Evolutionary conservation across 2,329 filamentous ascomycete genomes (phyloP).

Genomic region (Botrytis byssoidea): DNA sequence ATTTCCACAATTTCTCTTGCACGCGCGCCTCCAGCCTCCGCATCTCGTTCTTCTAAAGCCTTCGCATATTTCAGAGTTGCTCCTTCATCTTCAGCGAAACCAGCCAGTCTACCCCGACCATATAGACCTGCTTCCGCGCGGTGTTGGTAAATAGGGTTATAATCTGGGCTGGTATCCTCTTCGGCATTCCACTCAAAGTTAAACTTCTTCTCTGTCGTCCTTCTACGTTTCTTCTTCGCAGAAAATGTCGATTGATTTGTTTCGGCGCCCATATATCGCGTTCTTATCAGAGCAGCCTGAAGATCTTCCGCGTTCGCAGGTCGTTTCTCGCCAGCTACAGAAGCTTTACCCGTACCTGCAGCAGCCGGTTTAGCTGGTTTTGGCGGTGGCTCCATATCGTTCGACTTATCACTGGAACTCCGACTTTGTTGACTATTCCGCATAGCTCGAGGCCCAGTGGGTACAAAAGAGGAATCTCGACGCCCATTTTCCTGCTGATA

Average conservation of each 20-base stretch:
- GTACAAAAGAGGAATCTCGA: constrained; percentile 45
- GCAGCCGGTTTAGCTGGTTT: constrained; percentile 29
- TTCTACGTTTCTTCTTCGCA: constrained; percentile 90
- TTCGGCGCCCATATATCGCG: constrained; percentile 89
- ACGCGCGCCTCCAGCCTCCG: constrained; percentile 70
- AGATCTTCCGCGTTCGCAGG: constrained; percentile 54
- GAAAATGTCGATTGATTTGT: constrained; percentile 86
- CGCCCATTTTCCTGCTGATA: constrained; percentile 31
- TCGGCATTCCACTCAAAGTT: constrained; percentile 98
- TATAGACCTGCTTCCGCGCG: constrained; percentile 67
- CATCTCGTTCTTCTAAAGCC: constrained; percentile 72
- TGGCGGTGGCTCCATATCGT: constrained; percentile 35
- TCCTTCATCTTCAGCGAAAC: constrained; percentile 60
- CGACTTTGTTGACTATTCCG: constrained; percentile 40
- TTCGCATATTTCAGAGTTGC: constrained; percentile 59
- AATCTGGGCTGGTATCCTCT: constrained; percentile 84
- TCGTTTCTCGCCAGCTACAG: constrained; percentile 41
- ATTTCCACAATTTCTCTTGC: constrained; percentile 82
- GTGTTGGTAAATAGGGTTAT: constrained; percentile 77
- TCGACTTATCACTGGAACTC: constrained; percentile 9
- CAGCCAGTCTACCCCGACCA: constrained; percentile 64
- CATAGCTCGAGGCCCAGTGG: constrained; percentile 72
- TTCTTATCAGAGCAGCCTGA: constrained; percentile 71
- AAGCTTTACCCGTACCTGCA: constrained; percentile 34
- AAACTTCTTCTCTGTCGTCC: constrained; percentile 95